Conservation (phyloP, 441 rosid genomes). For the Populus hybrid region DNA sequence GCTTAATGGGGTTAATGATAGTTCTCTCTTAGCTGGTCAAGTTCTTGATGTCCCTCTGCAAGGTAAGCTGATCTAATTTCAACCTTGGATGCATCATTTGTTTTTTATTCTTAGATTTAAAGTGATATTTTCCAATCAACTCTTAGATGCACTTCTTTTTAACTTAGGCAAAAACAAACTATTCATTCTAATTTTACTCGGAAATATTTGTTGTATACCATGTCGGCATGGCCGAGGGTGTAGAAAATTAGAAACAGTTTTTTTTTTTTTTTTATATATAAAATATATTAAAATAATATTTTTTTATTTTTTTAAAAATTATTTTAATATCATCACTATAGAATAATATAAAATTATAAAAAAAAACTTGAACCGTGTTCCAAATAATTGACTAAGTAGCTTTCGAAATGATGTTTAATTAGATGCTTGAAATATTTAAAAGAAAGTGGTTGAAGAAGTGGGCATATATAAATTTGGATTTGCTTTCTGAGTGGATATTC, state of each 20-base stretch:
- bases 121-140: background rate
- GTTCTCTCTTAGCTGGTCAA: slow-evolving; percentile 41
- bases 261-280: no score
- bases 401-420: background rate
- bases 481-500: background rate
- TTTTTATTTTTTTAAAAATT: no score
- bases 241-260: no score
- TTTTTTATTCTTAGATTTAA: background rate
- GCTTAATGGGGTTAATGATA: slow-evolving; percentile 38
- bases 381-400: no score
- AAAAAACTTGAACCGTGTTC: no score
- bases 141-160: no score
- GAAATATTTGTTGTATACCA: background rate
- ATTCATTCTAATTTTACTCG: no score
- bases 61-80: slow-evolving; percentile 32
- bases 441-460: background rate
- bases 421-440: background rate
- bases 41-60: slow-evolving; percentile 73
- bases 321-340: no score
- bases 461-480: background rate
- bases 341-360: no score
- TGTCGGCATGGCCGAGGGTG: no score
- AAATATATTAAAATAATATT: no score
- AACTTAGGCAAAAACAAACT: no score
- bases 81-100: background rate